Percentiles rank a stretch among this genome's conserved stretches.
Conservation (phyloP, 345 rosid species). For the Cardamine resedifolia region DNA sequence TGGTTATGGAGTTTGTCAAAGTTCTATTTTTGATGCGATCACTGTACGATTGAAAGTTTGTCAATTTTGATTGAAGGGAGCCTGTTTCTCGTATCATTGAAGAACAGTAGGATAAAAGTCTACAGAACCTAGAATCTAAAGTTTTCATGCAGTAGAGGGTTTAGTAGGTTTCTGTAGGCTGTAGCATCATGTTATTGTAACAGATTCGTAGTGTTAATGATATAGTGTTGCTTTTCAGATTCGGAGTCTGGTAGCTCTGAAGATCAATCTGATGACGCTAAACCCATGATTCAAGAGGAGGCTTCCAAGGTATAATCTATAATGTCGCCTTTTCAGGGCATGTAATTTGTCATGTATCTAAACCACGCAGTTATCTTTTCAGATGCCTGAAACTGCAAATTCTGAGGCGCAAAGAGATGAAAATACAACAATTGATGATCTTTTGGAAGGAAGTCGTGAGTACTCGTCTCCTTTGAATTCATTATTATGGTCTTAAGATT, state of each 20-base stretch:
- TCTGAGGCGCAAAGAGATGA: conserved; percentile 49
- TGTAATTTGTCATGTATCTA: conserved; percentile 4
- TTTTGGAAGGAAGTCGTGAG: conserved; percentile 60
- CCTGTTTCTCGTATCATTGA: not conserved
- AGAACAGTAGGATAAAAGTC: not conserved
- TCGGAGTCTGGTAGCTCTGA: conserved; percentile 64
- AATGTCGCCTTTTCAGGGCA: not conserved
- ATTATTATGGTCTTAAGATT: not conserved
- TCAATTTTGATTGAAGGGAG: not conserved
- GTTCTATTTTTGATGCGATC: not conserved
- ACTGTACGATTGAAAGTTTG: not conserved
- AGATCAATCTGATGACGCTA: conserved; percentile 51
- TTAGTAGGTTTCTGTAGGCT: conserved; percentile 2
- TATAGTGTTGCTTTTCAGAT: conserved; percentile 42
- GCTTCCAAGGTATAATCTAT: conserved; percentile 52
- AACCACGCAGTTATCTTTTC: conserved; percentile 13
- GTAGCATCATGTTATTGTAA: conserved; percentile 3
- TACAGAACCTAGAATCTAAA: not conserved
- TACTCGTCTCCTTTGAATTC: conserved; percentile 24
- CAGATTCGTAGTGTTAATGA: conserved; percentile 10
- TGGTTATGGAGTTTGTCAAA: not conserved
- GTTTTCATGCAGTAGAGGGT: not conserved
- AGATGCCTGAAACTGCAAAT: conserved; percentile 48
- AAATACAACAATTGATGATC: conserved; percentile 41
- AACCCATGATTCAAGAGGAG: conserved; percentile 43